Percentiles rank a stretch among this genome's conserved stretches.
These are phyloP conservation scores for Pythium coloratum DNA, from an alignment of 352 stramenopile species.

Conservation along the genomic window DNA sequence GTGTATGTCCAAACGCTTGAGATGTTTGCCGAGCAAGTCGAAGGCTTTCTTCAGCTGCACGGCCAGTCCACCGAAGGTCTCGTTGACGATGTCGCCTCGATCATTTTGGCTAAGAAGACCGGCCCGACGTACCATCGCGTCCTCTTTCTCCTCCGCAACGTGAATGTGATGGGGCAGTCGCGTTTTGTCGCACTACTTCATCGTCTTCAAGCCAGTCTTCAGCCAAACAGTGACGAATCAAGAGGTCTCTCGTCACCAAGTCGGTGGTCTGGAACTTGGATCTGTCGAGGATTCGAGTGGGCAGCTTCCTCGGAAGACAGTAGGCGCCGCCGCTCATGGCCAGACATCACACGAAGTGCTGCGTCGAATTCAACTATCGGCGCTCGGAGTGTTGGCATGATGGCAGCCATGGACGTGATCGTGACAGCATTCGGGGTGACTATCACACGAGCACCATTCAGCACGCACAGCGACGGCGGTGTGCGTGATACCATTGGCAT, in stretches of 20 bases:
- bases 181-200: conserved; percentile 12
- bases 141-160: conserved; percentile 16
- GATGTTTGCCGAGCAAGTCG: conserved; percentile 15
- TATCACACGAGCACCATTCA: not conserved
- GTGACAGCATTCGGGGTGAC: not conserved
- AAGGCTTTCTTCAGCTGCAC: conserved; percentile 9
- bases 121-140: not conserved
- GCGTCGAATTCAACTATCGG: not conserved
- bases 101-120: not conserved
- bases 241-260: not conserved
- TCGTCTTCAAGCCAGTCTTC: not conserved
- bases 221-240: not conserved
- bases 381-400: not conserved
- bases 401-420: conserved; percentile 2
- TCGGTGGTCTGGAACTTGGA: conserved; percentile 10
- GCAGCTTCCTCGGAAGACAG: not conserved
- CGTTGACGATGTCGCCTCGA: conserved; percentile 19
- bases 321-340: conserved; percentile 13
- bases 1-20: conserved; percentile 17
- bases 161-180: conserved; percentile 9
- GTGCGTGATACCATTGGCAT: not conserved
- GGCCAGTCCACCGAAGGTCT: conserved; percentile 15
- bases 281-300: conserved; percentile 11
- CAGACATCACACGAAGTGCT: not conserved
- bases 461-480: not conserved